phyloP scores from a whole-genome alignment of 2,329 filamentous ascomycete genomes.

The Trichoderma atroviride region DNA sequence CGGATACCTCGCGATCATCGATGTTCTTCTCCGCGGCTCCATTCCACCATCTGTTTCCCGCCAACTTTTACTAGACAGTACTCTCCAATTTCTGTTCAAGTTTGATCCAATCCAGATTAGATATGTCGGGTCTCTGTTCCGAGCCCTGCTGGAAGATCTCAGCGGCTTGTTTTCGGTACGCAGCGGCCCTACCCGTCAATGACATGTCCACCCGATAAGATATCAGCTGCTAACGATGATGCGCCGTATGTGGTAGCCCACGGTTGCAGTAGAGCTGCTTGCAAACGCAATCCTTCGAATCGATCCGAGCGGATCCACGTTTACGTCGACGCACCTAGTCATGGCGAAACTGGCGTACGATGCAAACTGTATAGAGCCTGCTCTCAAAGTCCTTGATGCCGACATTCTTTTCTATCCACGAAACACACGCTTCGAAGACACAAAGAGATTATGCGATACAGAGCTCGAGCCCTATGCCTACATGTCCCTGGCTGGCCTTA shows the following conservation, averaged over 20 bases:
- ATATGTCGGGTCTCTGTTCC: conserved; percentile 50
- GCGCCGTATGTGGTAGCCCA: conserved; percentile 43
- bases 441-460: conserved; percentile 50
- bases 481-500: conserved; percentile 64
- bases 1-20: conserved; percentile 54
- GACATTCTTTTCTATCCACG: conserved; percentile 66
- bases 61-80: conserved; percentile 44
- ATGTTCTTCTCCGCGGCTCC: conserved; percentile 39
- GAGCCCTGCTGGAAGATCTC: conserved; percentile 48
- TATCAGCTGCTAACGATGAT: conserved; percentile 21
- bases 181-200: background rate
- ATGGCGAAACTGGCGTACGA: conserved; percentile 63
- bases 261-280: conserved; percentile 50
- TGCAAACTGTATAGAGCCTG: conserved; percentile 55
- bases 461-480: conserved; percentile 54
- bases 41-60: conserved; percentile 38
- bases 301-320: conserved; percentile 66
- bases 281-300: conserved; percentile 62
- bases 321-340: conserved; percentile 65
- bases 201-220: background rate
- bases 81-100: conserved; percentile 49
- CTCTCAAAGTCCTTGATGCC: conserved; percentile 64
- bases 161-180: conserved; percentile 48
- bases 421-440: conserved; percentile 43
- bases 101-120: conserved; percentile 58